These are phyloP conservation scores for Myxozyma udenii DNA, from an alignment of 805 yeast genomes.

Conservation along the genomic window DNA sequence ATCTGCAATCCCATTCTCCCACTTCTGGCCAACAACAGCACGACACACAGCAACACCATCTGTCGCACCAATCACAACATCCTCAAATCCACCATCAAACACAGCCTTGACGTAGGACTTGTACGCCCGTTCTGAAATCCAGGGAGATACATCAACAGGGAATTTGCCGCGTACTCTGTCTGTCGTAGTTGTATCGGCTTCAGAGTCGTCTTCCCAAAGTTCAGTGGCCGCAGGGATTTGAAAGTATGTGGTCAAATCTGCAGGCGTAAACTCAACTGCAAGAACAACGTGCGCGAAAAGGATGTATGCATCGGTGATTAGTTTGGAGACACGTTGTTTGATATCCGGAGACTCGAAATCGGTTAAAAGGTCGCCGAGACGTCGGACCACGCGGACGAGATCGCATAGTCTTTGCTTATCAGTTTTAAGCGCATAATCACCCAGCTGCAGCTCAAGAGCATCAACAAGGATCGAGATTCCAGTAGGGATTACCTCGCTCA, in stretches of 20 bases:
- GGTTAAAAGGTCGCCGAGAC: conserved; percentile 7
- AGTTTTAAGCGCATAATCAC: background rate
- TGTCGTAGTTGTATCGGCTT: background rate
- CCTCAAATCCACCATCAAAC: conserved; percentile 11
- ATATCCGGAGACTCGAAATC: background rate
- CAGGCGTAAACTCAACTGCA: background rate
- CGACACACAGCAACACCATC: conserved; percentile 18
- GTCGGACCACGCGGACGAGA: conserved; percentile 15
- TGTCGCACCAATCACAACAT: conserved; percentile 13
- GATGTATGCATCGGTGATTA: conserved; percentile 2
- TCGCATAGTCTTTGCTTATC: conserved; percentile 5
- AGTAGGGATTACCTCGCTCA: conserved; percentile 9
- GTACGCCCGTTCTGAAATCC: conserved; percentile 14
- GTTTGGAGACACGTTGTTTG: background rate
- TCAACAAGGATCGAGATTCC: conserved; percentile 6
- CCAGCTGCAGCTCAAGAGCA: background rate
- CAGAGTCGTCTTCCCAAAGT: conserved; percentile 19
- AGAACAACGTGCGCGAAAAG: conserved; percentile 11
- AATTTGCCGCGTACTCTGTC: background rate
- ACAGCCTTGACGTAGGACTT: conserved; percentile 12
- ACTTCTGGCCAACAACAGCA: conserved; percentile 11
- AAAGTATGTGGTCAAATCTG: conserved; percentile 1
- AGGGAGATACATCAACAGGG: conserved; percentile 22
- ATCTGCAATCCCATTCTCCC: conserved; percentile 9
- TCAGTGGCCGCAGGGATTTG: background rate